Base-by-base conservation (phyloP, 306 rosid species). In the Quercus mongolica region DNA sequence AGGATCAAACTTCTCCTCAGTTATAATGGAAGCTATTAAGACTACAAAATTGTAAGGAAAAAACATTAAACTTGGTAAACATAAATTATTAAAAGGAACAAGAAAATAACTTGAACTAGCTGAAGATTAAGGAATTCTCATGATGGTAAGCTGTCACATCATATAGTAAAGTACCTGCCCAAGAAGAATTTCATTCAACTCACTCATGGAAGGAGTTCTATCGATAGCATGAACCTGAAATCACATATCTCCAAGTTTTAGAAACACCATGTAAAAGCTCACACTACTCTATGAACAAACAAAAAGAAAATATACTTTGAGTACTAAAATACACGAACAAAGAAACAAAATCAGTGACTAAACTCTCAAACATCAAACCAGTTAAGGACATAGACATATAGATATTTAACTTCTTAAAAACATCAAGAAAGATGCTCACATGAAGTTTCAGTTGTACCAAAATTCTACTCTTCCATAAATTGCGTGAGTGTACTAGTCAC, bases 171-270 rank as follows among this genome's bases (percentile, higher is more conserved):
- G 30, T 89, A 96, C 99, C 99, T 96, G 99, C 56, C 97, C 99
- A 57, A 85, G 89, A 80, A 90, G 96, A 89, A 96, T 91, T 86
- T 96, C 97, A 74, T 96, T 96, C 88, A 93, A 75, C 85, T 91
- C 97, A 84, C 99, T 96, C 99, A 96, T 90, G 80, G 99, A 96
- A 83, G 99, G 99, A 68, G 97, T 91, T 90, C 86, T 96, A 89
- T 96, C 99, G 41, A 96, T 86, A 79, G 97, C 97, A 69, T 86
- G 92, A 86, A 96, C 98, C 99, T 96, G 86, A 81, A 83, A 80
- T 86, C 68, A 82, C 83, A 87, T 74, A 19, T 28, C 14, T 54
- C 76, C 74, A 69, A 59, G 55, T 79, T 74, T 83, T 76, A 73
- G 69, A 73, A 71, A 71, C 80, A 49, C 77, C 49, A 41, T 61